Evolutionary conservation across 2,329 filamentous ascomycete genomes (phyloP), one percentile per base, ranked within the genome.

Genomic region (Colletotrichum tanaceti): DNA sequence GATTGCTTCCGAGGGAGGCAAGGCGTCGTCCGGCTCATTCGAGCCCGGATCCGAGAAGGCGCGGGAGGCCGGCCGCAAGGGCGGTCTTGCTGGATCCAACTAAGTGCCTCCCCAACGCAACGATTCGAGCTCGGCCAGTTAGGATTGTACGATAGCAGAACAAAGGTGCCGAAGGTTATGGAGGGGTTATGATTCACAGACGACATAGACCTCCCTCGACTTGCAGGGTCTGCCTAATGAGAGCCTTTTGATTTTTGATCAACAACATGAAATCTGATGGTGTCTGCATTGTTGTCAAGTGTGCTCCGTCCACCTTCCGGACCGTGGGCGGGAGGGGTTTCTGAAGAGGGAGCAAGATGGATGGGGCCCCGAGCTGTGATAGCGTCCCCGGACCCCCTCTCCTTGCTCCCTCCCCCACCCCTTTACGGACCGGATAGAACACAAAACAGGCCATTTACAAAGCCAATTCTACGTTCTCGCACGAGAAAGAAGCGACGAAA

Each of bases 1-100:
- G 1, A 87, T 88, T 67, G 86, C 86, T 1, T 88, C 86, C 13
- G 79, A 81, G 74, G 86, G 86, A 11, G 86, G 85, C 5, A 78
- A 87, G 59, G 82, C 84, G 0, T 87, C 85, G 0, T 79, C 80
- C 43, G 85, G 86, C 5, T 85, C 82, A 3, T 89, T 89, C 62
- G 83, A 87, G 72, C 80, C 81, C 0, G 84, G 86, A 7, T 84
- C 82, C 55, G 81, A 85, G 74, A 81, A 79, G 68, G 85, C 85
- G 2, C 81, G 78, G 55, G 85, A 87, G 74, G 85, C 86, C 20
- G 86, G 86, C 3, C 78, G 79, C 39, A 88, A 87, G 77, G 86
- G 86, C 4, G 85, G 85, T 58, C 62, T 69, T 13, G 16, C 57
- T 13, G 14, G 62, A 20, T 61, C 52, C 16, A 14, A 61, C 47